These are phyloP conservation scores for Trichosporon ovoides DNA, from an alignment of 1,284 basidiomycete species.

Conservation along the genomic window DNA sequence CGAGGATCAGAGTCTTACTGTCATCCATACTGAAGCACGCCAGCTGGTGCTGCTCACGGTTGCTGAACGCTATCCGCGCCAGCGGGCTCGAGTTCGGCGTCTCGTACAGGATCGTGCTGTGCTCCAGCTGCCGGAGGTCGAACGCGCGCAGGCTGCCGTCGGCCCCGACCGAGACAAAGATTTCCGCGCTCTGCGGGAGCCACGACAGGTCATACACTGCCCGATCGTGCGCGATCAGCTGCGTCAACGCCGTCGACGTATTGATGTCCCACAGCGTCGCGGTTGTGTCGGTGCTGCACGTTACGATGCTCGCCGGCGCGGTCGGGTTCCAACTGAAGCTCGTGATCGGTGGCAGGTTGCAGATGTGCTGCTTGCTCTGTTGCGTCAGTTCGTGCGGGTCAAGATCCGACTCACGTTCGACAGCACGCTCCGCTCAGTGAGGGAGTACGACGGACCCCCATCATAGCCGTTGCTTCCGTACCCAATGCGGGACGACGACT, in stretches of 20 bases:
- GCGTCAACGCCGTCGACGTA: constrained; percentile 89
- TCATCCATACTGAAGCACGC: constrained; percentile 61
- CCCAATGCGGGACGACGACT: constrained; percentile 29
- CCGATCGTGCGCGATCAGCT: constrained; percentile 95
- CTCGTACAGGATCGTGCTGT: constrained; percentile 98
- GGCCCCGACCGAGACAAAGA: constrained; percentile 97
- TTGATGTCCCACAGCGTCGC: constrained; percentile 98
- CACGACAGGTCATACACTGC: constrained; percentile 76
- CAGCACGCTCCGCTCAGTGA: constrained; percentile 51
- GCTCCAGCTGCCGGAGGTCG: constrained; percentile 90
- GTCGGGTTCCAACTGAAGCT: constrained; percentile 95
- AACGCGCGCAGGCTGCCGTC: constrained; percentile 96
- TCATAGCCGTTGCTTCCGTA: constrained; percentile 51
- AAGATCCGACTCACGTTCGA: constrained; percentile 63
- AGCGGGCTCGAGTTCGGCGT: constrained; percentile 63
- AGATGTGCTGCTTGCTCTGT: constrained; percentile 72
- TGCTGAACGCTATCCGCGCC: constrained; percentile 74
- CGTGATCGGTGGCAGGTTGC: constrained; percentile 74
- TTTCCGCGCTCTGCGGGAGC: constrained; percentile 96
- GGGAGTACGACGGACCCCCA: constrained; percentile 49
- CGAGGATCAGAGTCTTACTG: constrained; percentile 76
- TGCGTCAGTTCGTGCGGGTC: neutral
- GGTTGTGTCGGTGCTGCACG: constrained; percentile 92
- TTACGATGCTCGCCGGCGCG: constrained; percentile 79
- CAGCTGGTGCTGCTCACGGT: constrained; percentile 47